Evolutionary conservation across 2,329 filamentous ascomycete species (phyloP).

Genomic region (Fusarium anthophilum): DNA sequence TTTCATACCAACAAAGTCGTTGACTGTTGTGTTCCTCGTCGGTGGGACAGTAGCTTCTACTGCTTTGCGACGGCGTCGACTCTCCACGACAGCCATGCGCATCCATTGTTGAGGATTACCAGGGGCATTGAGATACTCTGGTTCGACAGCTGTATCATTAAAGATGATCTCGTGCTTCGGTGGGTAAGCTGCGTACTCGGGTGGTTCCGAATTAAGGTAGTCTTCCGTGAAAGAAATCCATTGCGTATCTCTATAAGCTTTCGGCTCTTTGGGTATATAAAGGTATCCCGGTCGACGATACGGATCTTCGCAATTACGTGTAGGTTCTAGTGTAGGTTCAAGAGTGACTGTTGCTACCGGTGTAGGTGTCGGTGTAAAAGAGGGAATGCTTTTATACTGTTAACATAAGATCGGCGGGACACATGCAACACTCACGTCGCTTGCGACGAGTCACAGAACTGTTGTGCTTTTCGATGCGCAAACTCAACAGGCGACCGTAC

Average conservation of each 20-base stretch:
- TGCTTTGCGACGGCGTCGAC: slow-evolving; percentile 5
- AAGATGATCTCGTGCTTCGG: slow-evolving; percentile 66
- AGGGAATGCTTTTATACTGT: not conserved
- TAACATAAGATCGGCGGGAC: not conserved
- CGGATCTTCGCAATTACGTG: slow-evolving; percentile 26
- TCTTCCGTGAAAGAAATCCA: slow-evolving; percentile 29
- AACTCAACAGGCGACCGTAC: slow-evolving; percentile 16
- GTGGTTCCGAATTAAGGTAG: slow-evolving; percentile 69
- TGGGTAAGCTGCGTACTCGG: slow-evolving; percentile 54
- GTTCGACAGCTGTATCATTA: slow-evolving; percentile 66
- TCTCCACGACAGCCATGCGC: slow-evolving; percentile 25
- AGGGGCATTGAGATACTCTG: slow-evolving; percentile 10
- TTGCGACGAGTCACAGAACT: slow-evolving; percentile 15
- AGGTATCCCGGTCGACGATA: slow-evolving; percentile 62
- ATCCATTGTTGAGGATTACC: slow-evolving; percentile 31
- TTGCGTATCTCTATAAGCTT: slow-evolving; percentile 66
- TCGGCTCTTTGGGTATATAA: slow-evolving; percentile 64
- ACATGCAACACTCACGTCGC: not conserved
- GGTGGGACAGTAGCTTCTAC: not conserved
- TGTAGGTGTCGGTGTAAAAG: not conserved
- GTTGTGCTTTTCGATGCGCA: slow-evolving; percentile 21
- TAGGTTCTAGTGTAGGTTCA: not conserved
- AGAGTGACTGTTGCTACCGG: not conserved
- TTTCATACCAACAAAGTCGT: slow-evolving; percentile 24
- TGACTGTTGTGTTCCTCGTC: not conserved